These are phyloP conservation scores for Didymellaceae sp. DNA, from an alignment of 2,329 filamentous ascomycete species.

Conservation along the genomic window DNA sequence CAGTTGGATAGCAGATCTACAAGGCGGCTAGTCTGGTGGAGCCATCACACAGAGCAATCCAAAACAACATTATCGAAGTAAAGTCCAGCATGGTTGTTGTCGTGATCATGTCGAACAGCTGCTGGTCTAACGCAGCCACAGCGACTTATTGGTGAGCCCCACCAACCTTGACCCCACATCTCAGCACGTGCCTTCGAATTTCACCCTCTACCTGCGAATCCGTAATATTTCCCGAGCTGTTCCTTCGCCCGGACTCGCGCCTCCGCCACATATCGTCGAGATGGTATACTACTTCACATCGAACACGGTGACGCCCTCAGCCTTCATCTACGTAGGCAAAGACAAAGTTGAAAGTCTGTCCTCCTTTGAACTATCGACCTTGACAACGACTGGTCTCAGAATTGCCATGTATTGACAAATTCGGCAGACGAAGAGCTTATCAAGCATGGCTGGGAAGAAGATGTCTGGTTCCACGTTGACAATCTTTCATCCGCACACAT, in stretches of 20 bases:
- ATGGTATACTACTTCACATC: conserved; percentile 99
- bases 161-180: conserved; percentile 37
- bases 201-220: conserved; percentile 22
- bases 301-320: conserved; percentile 78
- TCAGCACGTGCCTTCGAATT: conserved; percentile 35
- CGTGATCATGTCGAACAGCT: too few relatives aligned
- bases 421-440: conserved; percentile 90
- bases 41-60: too few relatives aligned
- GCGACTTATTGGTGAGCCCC: conserved; percentile 19
- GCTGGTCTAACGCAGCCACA: too few relatives aligned
- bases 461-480: conserved; percentile 99
- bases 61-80: too few relatives aligned
- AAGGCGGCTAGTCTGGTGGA: too few relatives aligned
- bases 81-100: too few relatives aligned
- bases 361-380: not conserved
- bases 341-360: conserved; percentile 96
- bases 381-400: not conserved
- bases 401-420: not conserved
- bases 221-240: conserved; percentile 8
- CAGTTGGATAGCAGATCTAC: too few relatives aligned
- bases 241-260: conserved; percentile 5
- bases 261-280: conserved; percentile 7
- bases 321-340: conserved; percentile 95
- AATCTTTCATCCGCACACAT: conserved; percentile 97
- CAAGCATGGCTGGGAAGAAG: conserved; percentile 90